Evolutionary conservation across 2,329 filamentous ascomycete genomes (phyloP).

Genomic region (Ceratocystis huliohia): DNA sequence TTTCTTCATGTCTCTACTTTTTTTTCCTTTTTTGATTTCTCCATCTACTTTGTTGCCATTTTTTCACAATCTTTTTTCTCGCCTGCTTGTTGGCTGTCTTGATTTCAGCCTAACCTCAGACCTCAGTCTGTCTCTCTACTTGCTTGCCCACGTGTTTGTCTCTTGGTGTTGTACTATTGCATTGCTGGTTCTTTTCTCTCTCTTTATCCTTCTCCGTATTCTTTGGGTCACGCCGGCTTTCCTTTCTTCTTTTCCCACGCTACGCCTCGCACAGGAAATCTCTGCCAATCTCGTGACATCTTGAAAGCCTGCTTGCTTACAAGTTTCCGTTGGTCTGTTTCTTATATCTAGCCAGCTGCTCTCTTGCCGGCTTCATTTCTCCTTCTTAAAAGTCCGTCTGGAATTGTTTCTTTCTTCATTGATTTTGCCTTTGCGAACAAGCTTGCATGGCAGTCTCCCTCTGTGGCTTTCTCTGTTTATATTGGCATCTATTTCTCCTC

Average conservation of each 20-base stretch:
- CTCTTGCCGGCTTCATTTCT: background rate
- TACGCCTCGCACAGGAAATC: no score
- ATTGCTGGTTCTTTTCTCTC: background rate
- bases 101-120: no score
- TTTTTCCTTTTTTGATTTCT: background rate
- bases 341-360: background rate
- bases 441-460: background rate
- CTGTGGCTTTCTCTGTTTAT: background rate
- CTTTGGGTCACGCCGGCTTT: background rate
- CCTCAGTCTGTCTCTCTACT: no score
- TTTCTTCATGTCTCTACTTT: background rate
- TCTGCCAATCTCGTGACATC: background rate
- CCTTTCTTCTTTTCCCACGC: no score
- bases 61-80: no score
- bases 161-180: background rate
- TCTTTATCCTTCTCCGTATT: background rate
- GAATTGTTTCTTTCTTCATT: background rate
- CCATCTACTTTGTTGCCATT: no score
- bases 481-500: background rate
- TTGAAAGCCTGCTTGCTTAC: background rate
- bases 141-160: background rate
- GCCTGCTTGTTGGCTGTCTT: no score
- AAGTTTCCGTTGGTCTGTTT: background rate
- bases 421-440: background rate
- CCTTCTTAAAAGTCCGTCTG: background rate